Conservation (phyloP, 805 yeast species). For the Candida succiphila region DNA sequence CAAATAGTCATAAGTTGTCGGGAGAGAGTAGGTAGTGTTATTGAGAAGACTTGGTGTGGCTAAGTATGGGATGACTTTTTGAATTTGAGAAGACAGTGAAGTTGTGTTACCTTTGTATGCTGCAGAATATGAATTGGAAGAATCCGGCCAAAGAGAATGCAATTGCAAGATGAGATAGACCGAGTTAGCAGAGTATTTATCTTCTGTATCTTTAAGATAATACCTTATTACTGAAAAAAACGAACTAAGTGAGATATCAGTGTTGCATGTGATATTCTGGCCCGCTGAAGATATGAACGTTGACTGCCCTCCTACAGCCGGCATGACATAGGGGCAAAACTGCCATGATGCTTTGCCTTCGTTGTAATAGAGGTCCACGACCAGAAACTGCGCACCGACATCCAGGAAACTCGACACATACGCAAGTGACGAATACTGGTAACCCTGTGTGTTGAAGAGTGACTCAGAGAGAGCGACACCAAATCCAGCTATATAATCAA, state of each 20-base stretch:
- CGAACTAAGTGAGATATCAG: constrained; percentile 5
- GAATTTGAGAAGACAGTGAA: not conserved
- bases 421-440: constrained; percentile 19
- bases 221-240: constrained; percentile 19
- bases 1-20: constrained; percentile 24
- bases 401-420: constrained; percentile 23
- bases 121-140: too few relatives aligned
- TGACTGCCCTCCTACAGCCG: not conserved
- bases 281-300: not conserved
- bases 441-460: constrained; percentile 22
- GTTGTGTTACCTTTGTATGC: too few relatives aligned
- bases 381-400: constrained; percentile 36
- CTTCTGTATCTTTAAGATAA: constrained; percentile 32
- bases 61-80: too few relatives aligned
- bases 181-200: constrained; percentile 34
- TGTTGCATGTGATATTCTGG: too few relatives aligned
- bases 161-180: constrained; percentile 31
- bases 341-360: constrained; percentile 39
- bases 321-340: constrained; percentile 35
- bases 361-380: constrained; percentile 48
- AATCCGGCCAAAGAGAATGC: constrained; percentile 9
- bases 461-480: constrained; percentile 29
- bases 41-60: not conserved
- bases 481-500: constrained; percentile 27
- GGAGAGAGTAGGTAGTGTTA: constrained; percentile 13